These are phyloP conservation scores for Mycosphaerella sp. DNA, from an alignment of 2,329 filamentous ascomycete species.

Conservation along the genomic window DNA sequence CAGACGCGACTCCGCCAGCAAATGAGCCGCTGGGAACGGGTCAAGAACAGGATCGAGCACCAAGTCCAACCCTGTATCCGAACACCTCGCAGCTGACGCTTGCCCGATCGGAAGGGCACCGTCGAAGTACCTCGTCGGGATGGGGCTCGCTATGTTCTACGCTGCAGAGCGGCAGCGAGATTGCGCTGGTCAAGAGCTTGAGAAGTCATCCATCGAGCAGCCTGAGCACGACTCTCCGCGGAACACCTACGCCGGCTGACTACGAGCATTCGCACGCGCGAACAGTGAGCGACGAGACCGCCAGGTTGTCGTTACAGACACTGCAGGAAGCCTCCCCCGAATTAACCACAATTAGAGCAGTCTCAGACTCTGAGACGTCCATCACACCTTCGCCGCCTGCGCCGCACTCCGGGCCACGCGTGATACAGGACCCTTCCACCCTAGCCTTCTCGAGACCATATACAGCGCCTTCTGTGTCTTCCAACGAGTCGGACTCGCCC, in stretches of 20 bases:
- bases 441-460: slow-evolving; percentile 10
- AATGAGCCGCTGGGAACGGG: slow-evolving; percentile 25
- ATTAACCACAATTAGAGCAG: slow-evolving; percentile 20
- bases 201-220: slow-evolving; percentile 28
- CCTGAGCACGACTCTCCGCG: slow-evolving; percentile 27
- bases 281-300: slow-evolving; percentile 14
- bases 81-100: slow-evolving; percentile 20
- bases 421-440: slow-evolving; percentile 13
- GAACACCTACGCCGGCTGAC: slow-evolving; percentile 28
- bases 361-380: slow-evolving; percentile 18
- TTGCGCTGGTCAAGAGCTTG: slow-evolving; percentile 18
- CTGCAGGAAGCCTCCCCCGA: slow-evolving; percentile 27
- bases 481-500: slow-evolving; percentile 11
- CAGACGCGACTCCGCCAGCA: slow-evolving; percentile 22
- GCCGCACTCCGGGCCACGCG: slow-evolving; percentile 14
- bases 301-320: slow-evolving; percentile 23
- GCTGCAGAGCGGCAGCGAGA: slow-evolving; percentile 22
- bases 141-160: slow-evolving; percentile 28
- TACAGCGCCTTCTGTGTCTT: slow-evolving; percentile 15
- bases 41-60: slow-evolving; percentile 19
- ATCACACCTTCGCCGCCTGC: slow-evolving; percentile 14
- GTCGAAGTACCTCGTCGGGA: slow-evolving; percentile 25
- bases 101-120: slow-evolving; percentile 24
- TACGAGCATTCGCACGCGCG: slow-evolving; percentile 20
- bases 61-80: slow-evolving; percentile 22